A percentile compares a stretch with the other conserved stretches of the same genome.
Conservation (phyloP, 139 green algal genomes). For the Eudorina sp. region DNA sequence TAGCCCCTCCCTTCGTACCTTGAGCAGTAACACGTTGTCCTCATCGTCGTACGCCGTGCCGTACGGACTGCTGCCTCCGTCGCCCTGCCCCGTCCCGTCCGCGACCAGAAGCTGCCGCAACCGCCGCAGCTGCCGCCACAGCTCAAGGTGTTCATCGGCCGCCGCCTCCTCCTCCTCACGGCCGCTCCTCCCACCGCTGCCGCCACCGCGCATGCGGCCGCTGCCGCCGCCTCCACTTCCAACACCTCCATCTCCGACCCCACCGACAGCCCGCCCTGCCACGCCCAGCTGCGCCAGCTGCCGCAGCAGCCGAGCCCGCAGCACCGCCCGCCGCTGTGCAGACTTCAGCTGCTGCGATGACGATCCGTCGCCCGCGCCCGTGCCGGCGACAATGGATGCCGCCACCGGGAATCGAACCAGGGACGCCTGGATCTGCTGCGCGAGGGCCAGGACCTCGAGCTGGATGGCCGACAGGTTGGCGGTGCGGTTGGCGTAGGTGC, state of each 20-base stretch:
- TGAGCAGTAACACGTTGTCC: neutral
- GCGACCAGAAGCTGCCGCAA: neutral
- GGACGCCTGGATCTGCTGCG: neutral
- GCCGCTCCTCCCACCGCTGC: neutral
- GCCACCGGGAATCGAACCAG: too few relatives aligned
- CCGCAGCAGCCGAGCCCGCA: too few relatives aligned
- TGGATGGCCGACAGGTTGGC: neutral
- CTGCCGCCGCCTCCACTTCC: neutral
- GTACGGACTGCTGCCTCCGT: neutral
- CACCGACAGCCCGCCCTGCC: neutral
- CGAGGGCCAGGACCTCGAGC: neutral
- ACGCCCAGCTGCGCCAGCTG: neutral
- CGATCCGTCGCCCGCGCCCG: too few relatives aligned
- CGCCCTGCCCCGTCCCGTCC: neutral
- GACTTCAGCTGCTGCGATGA: too few relatives aligned
- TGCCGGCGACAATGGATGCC: too few relatives aligned
- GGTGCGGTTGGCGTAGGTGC: slow-evolving; percentile 6
- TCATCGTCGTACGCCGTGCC: neutral
- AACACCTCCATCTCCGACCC: neutral
- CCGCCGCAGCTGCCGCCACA: neutral
- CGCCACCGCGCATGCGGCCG: too few relatives aligned
- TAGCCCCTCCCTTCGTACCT: too few relatives aligned
- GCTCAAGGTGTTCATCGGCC: neutral
- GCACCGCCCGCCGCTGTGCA: too few relatives aligned
- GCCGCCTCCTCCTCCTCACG: neutral